Conservation (phyloP, 768 basidiomycete species). For the Lenzites betulinus region DNA sequence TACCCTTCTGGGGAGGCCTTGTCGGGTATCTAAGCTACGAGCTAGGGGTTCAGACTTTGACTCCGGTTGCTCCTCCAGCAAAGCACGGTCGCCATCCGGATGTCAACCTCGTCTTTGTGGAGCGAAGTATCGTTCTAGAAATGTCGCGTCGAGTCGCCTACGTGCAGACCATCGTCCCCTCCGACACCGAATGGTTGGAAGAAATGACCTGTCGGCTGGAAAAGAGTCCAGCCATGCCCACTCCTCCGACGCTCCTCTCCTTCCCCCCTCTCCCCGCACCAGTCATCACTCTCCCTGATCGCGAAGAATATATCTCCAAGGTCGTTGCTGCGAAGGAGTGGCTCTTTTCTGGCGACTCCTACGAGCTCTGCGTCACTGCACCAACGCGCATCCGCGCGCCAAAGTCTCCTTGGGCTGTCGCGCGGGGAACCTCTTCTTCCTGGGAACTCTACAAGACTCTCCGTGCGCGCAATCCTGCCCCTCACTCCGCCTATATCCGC, state of each 20-base stretch:
- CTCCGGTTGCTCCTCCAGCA: slow-evolving; percentile 40
- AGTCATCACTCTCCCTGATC: slow-evolving; percentile 55
- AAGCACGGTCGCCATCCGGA: slow-evolving; percentile 53
- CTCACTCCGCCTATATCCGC: slow-evolving; percentile 81
- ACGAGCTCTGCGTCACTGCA: slow-evolving; percentile 90
- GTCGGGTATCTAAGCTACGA: slow-evolving; percentile 82
- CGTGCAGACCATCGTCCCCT: slow-evolving; percentile 63
- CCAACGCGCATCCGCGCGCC: slow-evolving; percentile 60
- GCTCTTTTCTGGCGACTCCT: slow-evolving; percentile 84
- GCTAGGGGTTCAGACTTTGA: slow-evolving; percentile 62
- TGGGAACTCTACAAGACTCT: slow-evolving; percentile 78
- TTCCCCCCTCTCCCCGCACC: slow-evolving; percentile 22
- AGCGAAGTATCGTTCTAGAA: slow-evolving; percentile 77
- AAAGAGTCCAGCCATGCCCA: slow-evolving; percentile 18
- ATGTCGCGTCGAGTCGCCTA: slow-evolving; percentile 48
- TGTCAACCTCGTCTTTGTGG: slow-evolving; percentile 74
- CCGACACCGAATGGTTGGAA: slow-evolving; percentile 63
- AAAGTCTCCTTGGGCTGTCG: slow-evolving; percentile 22
- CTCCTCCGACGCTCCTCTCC: slow-evolving; percentile 7
- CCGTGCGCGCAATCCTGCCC: slow-evolving; percentile 81
- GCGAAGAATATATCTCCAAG: slow-evolving; percentile 60
- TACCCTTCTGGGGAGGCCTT: slow-evolving; percentile 86
- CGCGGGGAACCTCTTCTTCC: slow-evolving; percentile 43
- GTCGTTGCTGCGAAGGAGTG: slow-evolving; percentile 73
- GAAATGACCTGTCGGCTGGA: slow-evolving; percentile 40